These are phyloP conservation scores for Colletotrichum musicola DNA, from an alignment of 2,329 filamentous ascomycete species.

Conservation along the genomic window DNA sequence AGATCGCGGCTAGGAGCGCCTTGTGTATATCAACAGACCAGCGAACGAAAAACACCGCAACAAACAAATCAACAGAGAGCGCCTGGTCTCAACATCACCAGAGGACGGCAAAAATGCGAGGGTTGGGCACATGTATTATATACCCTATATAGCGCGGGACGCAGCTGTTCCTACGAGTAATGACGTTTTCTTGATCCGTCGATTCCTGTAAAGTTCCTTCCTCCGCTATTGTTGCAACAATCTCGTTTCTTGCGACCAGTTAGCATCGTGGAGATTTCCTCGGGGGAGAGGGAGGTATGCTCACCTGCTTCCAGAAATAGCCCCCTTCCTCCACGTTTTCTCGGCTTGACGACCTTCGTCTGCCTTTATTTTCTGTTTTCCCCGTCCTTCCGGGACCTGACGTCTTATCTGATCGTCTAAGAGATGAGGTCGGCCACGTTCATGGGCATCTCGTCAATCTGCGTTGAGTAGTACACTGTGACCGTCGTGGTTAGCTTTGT, in stretches of 20 bases:
- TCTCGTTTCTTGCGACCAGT: conserved; percentile 17
- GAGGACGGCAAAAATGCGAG: conserved; percentile 12
- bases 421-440: conserved; percentile 78
- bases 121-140: conserved; percentile 11
- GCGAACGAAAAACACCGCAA: background rate
- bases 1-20: too few relatives aligned
- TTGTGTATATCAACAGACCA: conserved; percentile 1
- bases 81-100: background rate
- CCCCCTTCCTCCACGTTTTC: conserved; percentile 40
- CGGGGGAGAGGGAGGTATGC: background rate
- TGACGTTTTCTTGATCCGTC: conserved; percentile 17
- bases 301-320: conserved; percentile 34
- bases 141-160: conserved; percentile 27
- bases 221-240: background rate
- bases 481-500: conserved; percentile 47
- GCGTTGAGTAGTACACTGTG: conserved; percentile 91
- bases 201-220: background rate
- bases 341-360: conserved; percentile 27
- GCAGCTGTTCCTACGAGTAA: conserved; percentile 34
- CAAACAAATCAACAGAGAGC: background rate
- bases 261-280: background rate
- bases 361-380: background rate
- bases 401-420: conserved; percentile 46
- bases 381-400: too few relatives aligned
- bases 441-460: conserved; percentile 99